Percentiles rank a stretch among this genome's conserved stretches.
Conservation (phyloP, 768 basidiomycete species). For the Lactifluus pinguis region DNA sequence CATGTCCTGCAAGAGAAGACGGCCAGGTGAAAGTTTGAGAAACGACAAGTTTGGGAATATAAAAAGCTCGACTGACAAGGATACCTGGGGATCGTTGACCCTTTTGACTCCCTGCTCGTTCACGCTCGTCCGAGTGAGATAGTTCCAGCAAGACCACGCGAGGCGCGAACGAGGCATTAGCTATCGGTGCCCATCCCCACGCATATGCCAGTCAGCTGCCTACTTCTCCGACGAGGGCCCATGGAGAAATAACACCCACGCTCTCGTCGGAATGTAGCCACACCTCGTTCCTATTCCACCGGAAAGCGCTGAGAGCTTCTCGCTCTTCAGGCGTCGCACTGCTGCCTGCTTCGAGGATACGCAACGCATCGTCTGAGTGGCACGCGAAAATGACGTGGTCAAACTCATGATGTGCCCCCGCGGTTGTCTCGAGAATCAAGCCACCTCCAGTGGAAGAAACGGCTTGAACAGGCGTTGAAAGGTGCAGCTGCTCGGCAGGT, state of each 20-base stretch:
- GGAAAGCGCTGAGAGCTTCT: conserved; percentile 45
- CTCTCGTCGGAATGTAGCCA: conserved; percentile 55
- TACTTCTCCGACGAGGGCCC: neutral
- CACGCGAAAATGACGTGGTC: conserved; percentile 70
- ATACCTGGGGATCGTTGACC: conserved; percentile 37
- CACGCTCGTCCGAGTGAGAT: conserved; percentile 43
- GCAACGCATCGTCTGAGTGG: conserved; percentile 57
- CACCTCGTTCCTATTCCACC: conserved; percentile 61
- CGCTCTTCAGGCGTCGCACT: conserved; percentile 45
- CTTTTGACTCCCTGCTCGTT: conserved; percentile 30
- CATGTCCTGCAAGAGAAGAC: neutral
- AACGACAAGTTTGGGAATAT: neutral
- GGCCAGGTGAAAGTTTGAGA: neutral
- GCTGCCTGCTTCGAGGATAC: conserved; percentile 41
- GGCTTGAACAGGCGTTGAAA: conserved; percentile 45
- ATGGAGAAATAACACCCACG: conserved; percentile 30
- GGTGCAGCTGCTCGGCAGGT: conserved; percentile 44
- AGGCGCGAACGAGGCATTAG: conserved; percentile 53
- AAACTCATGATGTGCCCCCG: conserved; percentile 38
- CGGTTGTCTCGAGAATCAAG: conserved; percentile 39
- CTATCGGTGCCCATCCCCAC: conserved; percentile 27
- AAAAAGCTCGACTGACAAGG: neutral
- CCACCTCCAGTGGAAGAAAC: conserved; percentile 24
- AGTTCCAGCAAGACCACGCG: conserved; percentile 79
- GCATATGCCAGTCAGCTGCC: neutral